Evolutionary conservation across 768 basidiomycete species (phyloP).

Genomic region (Albatrellus ellisii): DNA sequence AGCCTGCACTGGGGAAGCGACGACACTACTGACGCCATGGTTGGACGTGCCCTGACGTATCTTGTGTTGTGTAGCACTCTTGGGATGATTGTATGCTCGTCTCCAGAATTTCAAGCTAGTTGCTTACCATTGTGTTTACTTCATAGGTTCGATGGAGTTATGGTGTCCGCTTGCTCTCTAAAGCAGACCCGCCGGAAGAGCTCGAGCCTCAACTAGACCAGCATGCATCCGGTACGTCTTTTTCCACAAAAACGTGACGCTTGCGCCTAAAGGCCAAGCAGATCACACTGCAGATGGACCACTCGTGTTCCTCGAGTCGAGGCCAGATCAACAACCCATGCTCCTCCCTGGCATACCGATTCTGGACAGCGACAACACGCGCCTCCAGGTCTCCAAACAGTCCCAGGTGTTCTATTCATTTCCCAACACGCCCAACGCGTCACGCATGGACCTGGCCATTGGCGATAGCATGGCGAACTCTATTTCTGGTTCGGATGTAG

Average conservation of each 20-base stretch:
- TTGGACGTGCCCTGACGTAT: constrained; percentile 83
- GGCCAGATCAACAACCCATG: not conserved
- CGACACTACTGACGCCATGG: constrained; percentile 79
- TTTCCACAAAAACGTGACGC: not conserved
- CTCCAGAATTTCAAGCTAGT: not conserved
- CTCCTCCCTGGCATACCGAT: constrained; percentile 11
- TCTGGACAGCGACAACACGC: constrained; percentile 7
- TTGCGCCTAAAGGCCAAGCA: too few species aligned
- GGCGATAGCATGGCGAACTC: too few species aligned
- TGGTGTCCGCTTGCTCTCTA: constrained; percentile 71
- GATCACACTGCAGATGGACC: too few species aligned
- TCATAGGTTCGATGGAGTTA: constrained; percentile 82
- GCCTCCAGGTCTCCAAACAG: constrained; percentile 17
- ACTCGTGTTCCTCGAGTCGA: not conserved
- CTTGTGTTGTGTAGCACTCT: constrained; percentile 88
- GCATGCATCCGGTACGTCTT: not conserved
- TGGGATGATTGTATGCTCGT: constrained; percentile 75
- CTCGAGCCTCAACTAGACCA: not conserved
- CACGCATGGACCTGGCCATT: constrained; percentile 2
- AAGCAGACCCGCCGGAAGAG: constrained; percentile 29
- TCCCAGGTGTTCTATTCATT: constrained; percentile 46
- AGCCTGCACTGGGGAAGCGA: constrained; percentile 70
- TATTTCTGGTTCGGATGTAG: too few species aligned
- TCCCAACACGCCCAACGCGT: constrained; percentile 36
- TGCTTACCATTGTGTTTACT: not conserved